Evolutionary conservation across 1,284 basidiomycete species (phyloP).

Genomic region (Pyrrhoderma noxium): DNA sequence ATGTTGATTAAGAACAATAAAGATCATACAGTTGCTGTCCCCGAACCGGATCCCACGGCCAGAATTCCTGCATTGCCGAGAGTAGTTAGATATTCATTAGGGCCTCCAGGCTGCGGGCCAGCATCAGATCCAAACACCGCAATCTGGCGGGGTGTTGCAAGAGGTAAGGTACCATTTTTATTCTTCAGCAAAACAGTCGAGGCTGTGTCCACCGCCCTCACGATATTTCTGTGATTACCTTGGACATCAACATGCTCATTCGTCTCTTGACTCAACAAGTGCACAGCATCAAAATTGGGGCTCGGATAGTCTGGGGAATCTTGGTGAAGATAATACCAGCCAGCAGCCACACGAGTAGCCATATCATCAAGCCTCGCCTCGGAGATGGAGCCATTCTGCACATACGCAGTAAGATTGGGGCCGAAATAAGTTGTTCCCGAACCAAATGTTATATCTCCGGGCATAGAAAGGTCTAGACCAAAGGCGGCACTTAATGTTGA

Average conservation of each 20-base stretch:
- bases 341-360: conserved; percentile 30
- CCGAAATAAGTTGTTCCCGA: conserved; percentile 40
- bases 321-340: conserved; percentile 40
- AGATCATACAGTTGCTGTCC: conserved; percentile 26
- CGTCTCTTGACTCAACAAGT: conserved; percentile 39
- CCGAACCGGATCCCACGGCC: conserved; percentile 81
- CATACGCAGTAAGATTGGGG: conserved; percentile 8
- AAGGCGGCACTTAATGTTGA: conserved; percentile 53
- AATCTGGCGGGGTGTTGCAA: conserved; percentile 51
- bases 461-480: conserved; percentile 56
- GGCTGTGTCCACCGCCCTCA: conserved; percentile 68
- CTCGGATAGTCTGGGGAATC: conserved; percentile 39
- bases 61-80: conserved; percentile 63
- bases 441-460: conserved; percentile 34
- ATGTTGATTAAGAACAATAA: conserved; percentile 12
- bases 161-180: conserved; percentile 50
- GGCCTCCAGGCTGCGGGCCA: conserved; percentile 58
- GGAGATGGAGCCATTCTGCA: conserved; percentile 32
- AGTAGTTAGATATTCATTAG: conserved; percentile 67
- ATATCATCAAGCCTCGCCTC: conserved; percentile 28
- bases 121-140: conserved; percentile 56
- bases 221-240: conserved; percentile 53
- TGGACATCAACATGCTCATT: conserved; percentile 73
- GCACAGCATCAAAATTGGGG: conserved; percentile 56
- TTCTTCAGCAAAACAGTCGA: conserved; percentile 84